Evolutionary conservation across 2,329 filamentous ascomycete genomes (phyloP), one percentile per base, ranked within the genome.

Genomic region (Pleoardoris graminearum): DNA sequence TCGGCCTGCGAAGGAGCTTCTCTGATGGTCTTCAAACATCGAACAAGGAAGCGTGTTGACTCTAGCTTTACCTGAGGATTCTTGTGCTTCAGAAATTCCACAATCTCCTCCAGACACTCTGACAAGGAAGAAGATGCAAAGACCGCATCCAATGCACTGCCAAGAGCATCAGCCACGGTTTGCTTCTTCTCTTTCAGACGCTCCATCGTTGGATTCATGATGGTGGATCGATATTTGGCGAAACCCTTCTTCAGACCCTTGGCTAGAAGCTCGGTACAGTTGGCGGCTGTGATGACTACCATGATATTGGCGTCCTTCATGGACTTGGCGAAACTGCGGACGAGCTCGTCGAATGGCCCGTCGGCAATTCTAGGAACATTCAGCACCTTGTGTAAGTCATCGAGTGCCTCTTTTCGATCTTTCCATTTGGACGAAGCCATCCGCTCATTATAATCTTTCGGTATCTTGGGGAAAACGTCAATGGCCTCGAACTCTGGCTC

Each of bases 291-390:
- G 1, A 89, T 94, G 17, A 97, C 94, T 43, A 97, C 94, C 4
- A 90, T 88, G 61, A 99, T 88, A 69, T 99, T 99, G 63, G 95
- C 94, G 64, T 99, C 95, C 75, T 99, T 99, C 94, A 99, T 99
- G 64, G 85, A 91, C 75, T 97, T 99, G 38, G 94, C 93, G 49
- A 97, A 81, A 3, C 85, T 87, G 55, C 90, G 84, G 50, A 90
- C 85, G 61, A 97, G 82, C 65, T 97, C 93, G 70, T 87, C 85
- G 68, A 91, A 97, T 49, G 90, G 88, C 6, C 85, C 90, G 62
- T 97, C 93, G 73, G 96, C 95, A 72, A 99, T 96, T 56, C 88
- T 84, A 12, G 93, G 91, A 35, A 95, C 87, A 63, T 96, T 95
- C 50, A 96, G 75, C 3, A 85, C 81, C 12, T 83, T 83, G 62